Percentiles rank a stretch among this genome's conserved stretches.
These are phyloP conservation scores for Neonectria faginata DNA, from an alignment of 2,329 filamentous ascomycete species.

Conservation along the genomic window DNA sequence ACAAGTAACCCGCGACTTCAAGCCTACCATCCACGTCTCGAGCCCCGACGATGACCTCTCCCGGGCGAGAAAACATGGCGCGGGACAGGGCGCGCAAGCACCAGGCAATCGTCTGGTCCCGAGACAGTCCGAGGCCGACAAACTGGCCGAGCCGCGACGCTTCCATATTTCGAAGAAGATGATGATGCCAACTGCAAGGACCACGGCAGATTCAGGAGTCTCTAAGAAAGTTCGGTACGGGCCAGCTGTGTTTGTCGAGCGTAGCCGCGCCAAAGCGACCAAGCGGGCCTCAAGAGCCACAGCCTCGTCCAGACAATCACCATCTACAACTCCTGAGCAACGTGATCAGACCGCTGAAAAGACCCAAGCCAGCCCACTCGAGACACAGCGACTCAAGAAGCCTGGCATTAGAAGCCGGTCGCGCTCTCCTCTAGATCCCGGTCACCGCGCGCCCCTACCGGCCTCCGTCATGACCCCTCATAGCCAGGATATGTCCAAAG, in stretches of 20 bases:
- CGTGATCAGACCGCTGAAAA: slow-evolving; percentile 16
- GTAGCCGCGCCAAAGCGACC: slow-evolving; percentile 55
- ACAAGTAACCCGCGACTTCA: slow-evolving; percentile 36
- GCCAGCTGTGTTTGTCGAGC: slow-evolving; percentile 68
- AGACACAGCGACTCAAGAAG: slow-evolving; percentile 50
- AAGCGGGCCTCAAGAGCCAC: slow-evolving; percentile 37
- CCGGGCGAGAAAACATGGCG: slow-evolving; percentile 29
- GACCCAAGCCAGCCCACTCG: slow-evolving; percentile 23
- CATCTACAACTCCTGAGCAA: slow-evolving; percentile 16
- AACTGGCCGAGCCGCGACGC: slow-evolving; percentile 57
- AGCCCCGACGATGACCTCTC: slow-evolving; percentile 50
- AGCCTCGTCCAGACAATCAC: slow-evolving; percentile 27
- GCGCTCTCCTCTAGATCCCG: slow-evolving; percentile 38
- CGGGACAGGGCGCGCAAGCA: slow-evolving; percentile 9
- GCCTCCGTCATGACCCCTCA: slow-evolving; percentile 50
- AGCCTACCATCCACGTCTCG: slow-evolving; percentile 64
- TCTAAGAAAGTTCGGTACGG: slow-evolving; percentile 57
- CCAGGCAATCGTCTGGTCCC: slow-evolving; percentile 19
- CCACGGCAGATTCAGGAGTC: slow-evolving; percentile 45
- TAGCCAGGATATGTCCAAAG: slow-evolving; percentile 60
- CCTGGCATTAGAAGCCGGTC: slow-evolving; percentile 48
- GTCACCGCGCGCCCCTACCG: slow-evolving; percentile 47
- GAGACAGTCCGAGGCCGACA: slow-evolving; percentile 23
- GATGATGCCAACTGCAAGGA: slow-evolving; percentile 48
- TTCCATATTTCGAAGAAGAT: slow-evolving; percentile 67